Evolutionary conservation across 345 rosid genomes (phyloP), one percentile per base, ranked within the genome.

Genomic region (Eucalyptus pauciflora): DNA sequence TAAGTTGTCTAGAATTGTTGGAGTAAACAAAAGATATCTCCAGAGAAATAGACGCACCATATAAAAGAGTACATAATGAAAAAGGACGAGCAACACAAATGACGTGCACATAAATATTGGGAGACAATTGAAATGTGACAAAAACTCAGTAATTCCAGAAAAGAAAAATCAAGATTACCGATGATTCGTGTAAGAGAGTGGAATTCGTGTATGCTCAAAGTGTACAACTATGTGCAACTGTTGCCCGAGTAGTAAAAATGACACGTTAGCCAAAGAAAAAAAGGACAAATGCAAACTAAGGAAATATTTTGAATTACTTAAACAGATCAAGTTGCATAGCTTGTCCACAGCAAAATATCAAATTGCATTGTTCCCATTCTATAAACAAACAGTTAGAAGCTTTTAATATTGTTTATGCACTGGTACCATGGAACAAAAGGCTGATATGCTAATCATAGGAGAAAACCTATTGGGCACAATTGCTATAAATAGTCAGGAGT

Each of bases 401-500:
- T 62, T 29, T 29, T 62, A 29, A 29, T n/a, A 62, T 62, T 62
- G 71, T 62, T 62, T 62, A 29, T 29, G 33, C 71, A 62, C 29
- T 13, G 14, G 60, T 56, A 20, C 60, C 15, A 60, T 60, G 67
- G 31, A 60, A 27, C 7, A 60, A 60, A 27, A 29, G 9, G 15
- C 0, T 60, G 31, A 45, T 37, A 79, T 37, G 48, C 85, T 22
- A 79, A 79, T 24, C 6, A 3, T 3, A 79, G 22, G 48, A 45
- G 1, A 60, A 60, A 27, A 27, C 37, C 71, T n/a, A 64, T 1
- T 95, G 88, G 91, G 95, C 93, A 91, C 96, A 95, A 46, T 16
- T 9, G 13, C 2, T 6, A 62, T 62, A 2, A 62, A 29, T 62
- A 62, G 69, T 62, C 69, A 27, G 1, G 71, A 64, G 18, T n/a